phyloP scores from a whole-genome alignment of 805 yeast species.

The Wickerhamomyces chambardii region DNA sequence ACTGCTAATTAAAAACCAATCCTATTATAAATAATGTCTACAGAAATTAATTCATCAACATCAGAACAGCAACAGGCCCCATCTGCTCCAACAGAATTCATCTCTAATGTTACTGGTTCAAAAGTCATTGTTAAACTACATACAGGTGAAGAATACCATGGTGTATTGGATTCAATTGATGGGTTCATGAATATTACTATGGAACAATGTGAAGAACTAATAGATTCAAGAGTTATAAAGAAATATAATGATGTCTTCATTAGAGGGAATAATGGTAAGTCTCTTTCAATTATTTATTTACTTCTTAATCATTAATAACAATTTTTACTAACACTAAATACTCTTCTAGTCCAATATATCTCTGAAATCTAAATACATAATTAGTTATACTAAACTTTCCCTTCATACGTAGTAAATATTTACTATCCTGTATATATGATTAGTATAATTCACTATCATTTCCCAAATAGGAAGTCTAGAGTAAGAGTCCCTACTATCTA shows the following conservation, averaged over 20 bases:
- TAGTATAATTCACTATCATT: neutral
- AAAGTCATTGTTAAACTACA: slow-evolving; percentile 75
- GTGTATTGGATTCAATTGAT: slow-evolving; percentile 77
- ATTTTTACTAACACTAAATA: neutral
- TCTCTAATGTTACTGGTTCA: slow-evolving; percentile 71
- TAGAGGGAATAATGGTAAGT: slow-evolving; percentile 79
- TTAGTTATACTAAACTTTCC: no score
- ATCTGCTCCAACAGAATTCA: slow-evolving; percentile 66
- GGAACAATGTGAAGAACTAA: slow-evolving; percentile 63
- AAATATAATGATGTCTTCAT: slow-evolving; percentile 73
- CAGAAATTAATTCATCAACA: neutral
- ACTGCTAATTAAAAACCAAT: no score
- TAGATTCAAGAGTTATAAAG: slow-evolving; percentile 37
- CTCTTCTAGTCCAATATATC: slow-evolving; percentile 14
- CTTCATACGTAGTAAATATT: no score
- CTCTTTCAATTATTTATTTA: neutral
- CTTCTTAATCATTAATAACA: slow-evolving; percentile 2
- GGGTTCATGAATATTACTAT: slow-evolving; percentile 95
- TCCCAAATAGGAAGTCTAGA: slow-evolving; percentile 5
- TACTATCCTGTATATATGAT: no score
- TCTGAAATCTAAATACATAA: slow-evolving; percentile 13
- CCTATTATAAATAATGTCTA: no score
- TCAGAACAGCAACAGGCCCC: neutral
- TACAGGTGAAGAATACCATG: slow-evolving; percentile 81
- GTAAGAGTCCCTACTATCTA: no score